phyloP scores from a whole-genome alignment of 495 filamentous ascomycete genomes.

The Lasiosphaeria miniovina region DNA sequence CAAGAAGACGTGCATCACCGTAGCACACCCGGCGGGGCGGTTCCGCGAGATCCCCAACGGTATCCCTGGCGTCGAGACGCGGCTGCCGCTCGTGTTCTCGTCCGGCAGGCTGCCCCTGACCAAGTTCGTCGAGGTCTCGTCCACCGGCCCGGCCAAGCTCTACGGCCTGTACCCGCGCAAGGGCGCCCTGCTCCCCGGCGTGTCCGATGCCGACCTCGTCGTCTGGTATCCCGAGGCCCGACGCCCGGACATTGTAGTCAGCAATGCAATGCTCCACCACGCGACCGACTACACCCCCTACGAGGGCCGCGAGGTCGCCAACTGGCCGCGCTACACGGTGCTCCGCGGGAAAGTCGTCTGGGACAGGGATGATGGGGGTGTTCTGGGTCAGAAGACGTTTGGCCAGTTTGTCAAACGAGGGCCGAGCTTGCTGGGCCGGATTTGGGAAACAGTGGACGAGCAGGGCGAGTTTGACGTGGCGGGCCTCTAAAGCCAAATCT shows the following conservation, averaged over 20 bases:
- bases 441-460: slow-evolving; percentile 53
- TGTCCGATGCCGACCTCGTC: slow-evolving; percentile 52
- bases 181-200: slow-evolving; percentile 52
- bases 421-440: slow-evolving; percentile 36
- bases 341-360: slow-evolving; percentile 57
- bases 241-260: slow-evolving; percentile 41
- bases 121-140: slow-evolving; percentile 58
- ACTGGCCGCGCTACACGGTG: slow-evolving; percentile 62
- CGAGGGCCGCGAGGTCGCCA: slow-evolving; percentile 52
- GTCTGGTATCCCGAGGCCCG: slow-evolving; percentile 51
- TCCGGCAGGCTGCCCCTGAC: slow-evolving; percentile 47
- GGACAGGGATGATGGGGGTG: slow-evolving; percentile 49
- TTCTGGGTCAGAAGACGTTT: slow-evolving; percentile 48
- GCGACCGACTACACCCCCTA: slow-evolving; percentile 61
- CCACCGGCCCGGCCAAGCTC: slow-evolving; percentile 58
- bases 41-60: slow-evolving; percentile 59
- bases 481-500: not conserved
- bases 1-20: slow-evolving; percentile 45
- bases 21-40: slow-evolving; percentile 43
- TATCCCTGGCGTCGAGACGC: slow-evolving; percentile 58
- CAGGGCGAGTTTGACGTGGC: slow-evolving; percentile 55
- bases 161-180: slow-evolving; percentile 58
- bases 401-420: slow-evolving; percentile 55
- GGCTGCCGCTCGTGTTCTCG: slow-evolving; percentile 48
- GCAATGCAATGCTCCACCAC: slow-evolving; percentile 55